These are phyloP conservation scores for Pichia deserticola DNA, from an alignment of 805 yeast species.

Conservation along the genomic window DNA sequence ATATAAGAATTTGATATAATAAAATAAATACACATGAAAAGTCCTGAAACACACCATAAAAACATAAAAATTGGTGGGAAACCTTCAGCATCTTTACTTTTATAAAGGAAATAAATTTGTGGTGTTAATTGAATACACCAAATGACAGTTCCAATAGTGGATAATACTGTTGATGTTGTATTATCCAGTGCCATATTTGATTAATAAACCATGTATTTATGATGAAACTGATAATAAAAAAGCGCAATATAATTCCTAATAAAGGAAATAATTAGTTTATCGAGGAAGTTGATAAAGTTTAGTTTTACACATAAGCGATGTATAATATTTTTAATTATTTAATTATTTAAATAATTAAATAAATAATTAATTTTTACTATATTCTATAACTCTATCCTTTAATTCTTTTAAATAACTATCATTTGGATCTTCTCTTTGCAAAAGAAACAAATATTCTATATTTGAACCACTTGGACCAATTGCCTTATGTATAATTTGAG, in stretches of 20 bases:
- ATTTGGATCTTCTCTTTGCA: constrained; percentile 41
- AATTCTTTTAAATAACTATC: constrained; percentile 37
- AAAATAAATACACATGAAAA: constrained; percentile 85
- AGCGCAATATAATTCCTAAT: too few species aligned
- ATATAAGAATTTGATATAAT: constrained; percentile 61
- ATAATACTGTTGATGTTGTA: constrained; percentile 64
- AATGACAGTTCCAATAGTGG: constrained; percentile 82
- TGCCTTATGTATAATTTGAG: constrained; percentile 46
- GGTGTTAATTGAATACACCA: constrained; percentile 94
- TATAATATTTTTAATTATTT: constrained; percentile 5
- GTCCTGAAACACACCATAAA: constrained; percentile 71
- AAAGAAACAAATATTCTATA: constrained; percentile 54
- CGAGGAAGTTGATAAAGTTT: too few species aligned
- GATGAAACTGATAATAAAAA: not conserved
- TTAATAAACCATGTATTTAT: not conserved
- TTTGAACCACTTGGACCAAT: constrained; percentile 82
- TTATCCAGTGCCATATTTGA: constrained; percentile 13
- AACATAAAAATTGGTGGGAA: constrained; percentile 88
- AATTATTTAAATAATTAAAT: too few species aligned
- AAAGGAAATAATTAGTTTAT: too few species aligned
- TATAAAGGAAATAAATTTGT: constrained; percentile 57
- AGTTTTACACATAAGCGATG: too few species aligned
- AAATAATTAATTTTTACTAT: not conserved
- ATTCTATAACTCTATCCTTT: constrained; percentile 11
- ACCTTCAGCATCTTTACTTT: constrained; percentile 76